phyloP scores from a whole-genome alignment of 2,329 filamentous ascomycete genomes.

The Botrytis hyacinthi region DNA sequence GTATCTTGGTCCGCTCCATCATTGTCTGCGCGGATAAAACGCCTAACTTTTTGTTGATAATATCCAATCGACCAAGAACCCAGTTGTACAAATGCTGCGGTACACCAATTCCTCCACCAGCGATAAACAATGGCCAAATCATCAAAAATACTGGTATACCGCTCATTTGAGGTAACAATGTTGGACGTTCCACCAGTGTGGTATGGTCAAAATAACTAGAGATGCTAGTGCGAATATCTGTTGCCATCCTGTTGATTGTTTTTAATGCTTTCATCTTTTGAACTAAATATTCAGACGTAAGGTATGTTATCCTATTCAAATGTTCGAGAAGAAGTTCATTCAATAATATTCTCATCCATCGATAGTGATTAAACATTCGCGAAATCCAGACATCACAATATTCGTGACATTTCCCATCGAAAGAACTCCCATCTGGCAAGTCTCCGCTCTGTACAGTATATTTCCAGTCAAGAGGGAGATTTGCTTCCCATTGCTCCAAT shows the following conservation, averaged over 20 bases:
- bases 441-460: conserved; percentile 12
- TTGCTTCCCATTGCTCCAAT: conserved; percentile 27
- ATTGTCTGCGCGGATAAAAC: conserved; percentile 27
- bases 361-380: conserved; percentile 31
- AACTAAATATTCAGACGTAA: conserved; percentile 21
- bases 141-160: conserved; percentile 26
- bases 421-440: conserved; percentile 20
- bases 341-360: conserved; percentile 31
- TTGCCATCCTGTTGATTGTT: conserved; percentile 27
- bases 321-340: conserved; percentile 30
- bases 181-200: background rate
- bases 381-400: conserved; percentile 32
- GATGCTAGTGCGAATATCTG: conserved; percentile 31
- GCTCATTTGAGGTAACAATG: conserved; percentile 23
- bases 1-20: conserved; percentile 21
- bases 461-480: conserved; percentile 28
- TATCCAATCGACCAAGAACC: conserved; percentile 26
- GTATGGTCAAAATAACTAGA: conserved; percentile 24
- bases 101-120: conserved; percentile 29
- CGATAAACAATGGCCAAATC: conserved; percentile 30
- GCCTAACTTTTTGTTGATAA: conserved; percentile 30
- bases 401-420: conserved; percentile 24
- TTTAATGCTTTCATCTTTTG: conserved; percentile 23
- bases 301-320: conserved; percentile 19
- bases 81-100: conserved; percentile 29